Evolutionary conservation across 2,329 filamentous ascomycete genomes (phyloP).

Genomic region (Trichoderma koningiopsis): DNA sequence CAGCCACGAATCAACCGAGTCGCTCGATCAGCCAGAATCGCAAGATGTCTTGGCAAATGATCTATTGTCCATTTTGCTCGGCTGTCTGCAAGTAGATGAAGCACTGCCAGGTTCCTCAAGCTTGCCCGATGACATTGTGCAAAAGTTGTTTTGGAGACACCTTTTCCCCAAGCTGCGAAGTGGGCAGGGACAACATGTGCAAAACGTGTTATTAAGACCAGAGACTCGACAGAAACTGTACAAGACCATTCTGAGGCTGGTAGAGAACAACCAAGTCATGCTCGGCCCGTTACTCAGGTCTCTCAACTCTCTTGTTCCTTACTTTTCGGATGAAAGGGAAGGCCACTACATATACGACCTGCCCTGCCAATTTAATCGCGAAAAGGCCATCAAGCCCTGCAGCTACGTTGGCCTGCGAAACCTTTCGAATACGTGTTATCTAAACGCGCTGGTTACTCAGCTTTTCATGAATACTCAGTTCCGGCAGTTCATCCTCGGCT

Average conservation of each 20-base stretch:
- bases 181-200: constrained; percentile 37
- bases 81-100: constrained; percentile 37
- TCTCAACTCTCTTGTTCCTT: constrained; percentile 41
- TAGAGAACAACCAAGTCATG: constrained; percentile 53
- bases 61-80: constrained; percentile 36
- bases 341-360: constrained; percentile 64
- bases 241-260: constrained; percentile 59
- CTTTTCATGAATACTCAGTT: constrained; percentile 95
- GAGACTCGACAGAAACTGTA: constrained; percentile 62
- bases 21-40: constrained; percentile 35
- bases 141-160: constrained; percentile 61
- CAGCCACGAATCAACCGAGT: constrained; percentile 46
- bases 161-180: constrained; percentile 61
- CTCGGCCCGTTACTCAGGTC: constrained; percentile 53
- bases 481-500: constrained; percentile 76
- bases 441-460: constrained; percentile 92
- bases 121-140: constrained; percentile 36
- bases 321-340: constrained; percentile 45
- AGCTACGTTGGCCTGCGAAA: constrained; percentile 92
- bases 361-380: constrained; percentile 63
- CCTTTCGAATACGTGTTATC: constrained; percentile 93
- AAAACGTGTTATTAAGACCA: constrained; percentile 51
- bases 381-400: constrained; percentile 68
- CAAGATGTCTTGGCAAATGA: constrained; percentile 38
- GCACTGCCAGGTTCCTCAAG: constrained; percentile 31